Conservation (phyloP, 257 asterid genomes). For the Datura wrightii region DNA sequence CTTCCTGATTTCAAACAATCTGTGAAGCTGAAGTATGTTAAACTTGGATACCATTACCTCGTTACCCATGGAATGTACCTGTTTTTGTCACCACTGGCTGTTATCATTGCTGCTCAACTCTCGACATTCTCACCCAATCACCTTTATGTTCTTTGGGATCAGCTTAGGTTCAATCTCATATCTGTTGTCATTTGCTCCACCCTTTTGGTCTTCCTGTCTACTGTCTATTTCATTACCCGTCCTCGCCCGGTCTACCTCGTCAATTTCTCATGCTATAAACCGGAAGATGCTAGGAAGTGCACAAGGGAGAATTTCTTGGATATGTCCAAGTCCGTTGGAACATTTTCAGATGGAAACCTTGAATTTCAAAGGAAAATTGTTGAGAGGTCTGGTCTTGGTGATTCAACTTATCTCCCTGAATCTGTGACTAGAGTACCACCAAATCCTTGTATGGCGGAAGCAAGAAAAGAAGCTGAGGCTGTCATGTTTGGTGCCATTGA, state of each 20-base stretch:
- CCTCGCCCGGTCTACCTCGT: slow-evolving; percentile 84
- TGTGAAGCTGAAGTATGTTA: slow-evolving; percentile 79
- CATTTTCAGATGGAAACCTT: slow-evolving; percentile 60
- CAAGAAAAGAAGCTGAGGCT: slow-evolving; percentile 75
- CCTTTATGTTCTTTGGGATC: slow-evolving; percentile 69
- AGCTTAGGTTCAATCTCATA: slow-evolving; percentile 69
- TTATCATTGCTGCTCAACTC: slow-evolving; percentile 68
- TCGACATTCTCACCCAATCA: slow-evolving; percentile 71
- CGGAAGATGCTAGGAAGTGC: slow-evolving; percentile 68
- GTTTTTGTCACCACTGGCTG: slow-evolving; percentile 62
- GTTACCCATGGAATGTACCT: slow-evolving; percentile 86
- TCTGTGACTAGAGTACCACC: slow-evolving; percentile 74
- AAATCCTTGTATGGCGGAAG: slow-evolving; percentile 78
- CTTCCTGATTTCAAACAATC: slow-evolving; percentile 88
- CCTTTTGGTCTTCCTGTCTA: slow-evolving; percentile 69
- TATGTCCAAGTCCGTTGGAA: slow-evolving; percentile 53
- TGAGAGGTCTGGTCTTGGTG: slow-evolving; percentile 89
- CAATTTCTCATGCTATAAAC: slow-evolving; percentile 78
- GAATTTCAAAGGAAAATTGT: slow-evolving; percentile 73
- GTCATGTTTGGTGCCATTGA: slow-evolving; percentile 90
- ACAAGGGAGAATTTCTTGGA: slow-evolving; percentile 74
- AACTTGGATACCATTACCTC: slow-evolving; percentile 82
- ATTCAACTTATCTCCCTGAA: slow-evolving; percentile 72
- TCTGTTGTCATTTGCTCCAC: slow-evolving; percentile 64
- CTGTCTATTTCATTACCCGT: slow-evolving; percentile 71